Conservation (phyloP, 257 asterid genomes). For the Solanum lignicaule region DNA sequence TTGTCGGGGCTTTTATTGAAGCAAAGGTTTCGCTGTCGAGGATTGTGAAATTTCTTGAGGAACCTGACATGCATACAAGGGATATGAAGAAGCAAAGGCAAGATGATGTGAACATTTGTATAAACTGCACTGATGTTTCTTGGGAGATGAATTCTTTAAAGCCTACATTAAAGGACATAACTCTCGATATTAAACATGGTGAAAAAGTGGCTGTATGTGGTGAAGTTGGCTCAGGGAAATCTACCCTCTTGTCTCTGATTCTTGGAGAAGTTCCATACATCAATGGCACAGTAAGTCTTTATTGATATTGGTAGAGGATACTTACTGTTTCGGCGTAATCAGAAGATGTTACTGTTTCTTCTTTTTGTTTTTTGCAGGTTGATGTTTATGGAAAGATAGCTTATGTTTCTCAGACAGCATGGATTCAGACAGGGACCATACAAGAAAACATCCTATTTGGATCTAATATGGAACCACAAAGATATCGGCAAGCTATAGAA, state of each 20-base stretch:
- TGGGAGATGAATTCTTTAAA: no score
- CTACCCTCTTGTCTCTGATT: conserved; percentile 69
- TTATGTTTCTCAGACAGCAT: no score
- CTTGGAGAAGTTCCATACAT: conserved; percentile 80
- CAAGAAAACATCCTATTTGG: no score
- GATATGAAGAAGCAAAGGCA: no score
- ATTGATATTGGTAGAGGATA: no score
- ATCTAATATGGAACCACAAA: no score
- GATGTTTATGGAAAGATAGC: no score
- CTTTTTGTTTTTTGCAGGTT: neutral
- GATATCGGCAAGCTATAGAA: no score
- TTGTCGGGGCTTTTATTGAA: conserved; percentile 69
- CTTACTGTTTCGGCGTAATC: neutral
- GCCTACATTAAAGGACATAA: no score
- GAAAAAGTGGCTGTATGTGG: conserved; percentile 88
- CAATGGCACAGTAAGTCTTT: conserved; percentile 60
- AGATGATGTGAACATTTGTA: conserved; percentile 2
- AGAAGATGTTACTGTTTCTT: neutral
- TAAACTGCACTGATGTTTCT: conserved; percentile 26
- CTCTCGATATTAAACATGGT: conserved; percentile 23
- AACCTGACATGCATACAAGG: no score
- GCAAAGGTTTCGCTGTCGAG: conserved; percentile 53
- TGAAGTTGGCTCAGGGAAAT: conserved; percentile 94
- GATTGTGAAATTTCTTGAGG: no score
- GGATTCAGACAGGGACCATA: no score